A percentile compares a stretch with the other conserved stretches of the same genome.
Evolutionary conservation across 805 yeast species (phyloP).

Genomic region (Wickerhamiella shivajii): DNA sequence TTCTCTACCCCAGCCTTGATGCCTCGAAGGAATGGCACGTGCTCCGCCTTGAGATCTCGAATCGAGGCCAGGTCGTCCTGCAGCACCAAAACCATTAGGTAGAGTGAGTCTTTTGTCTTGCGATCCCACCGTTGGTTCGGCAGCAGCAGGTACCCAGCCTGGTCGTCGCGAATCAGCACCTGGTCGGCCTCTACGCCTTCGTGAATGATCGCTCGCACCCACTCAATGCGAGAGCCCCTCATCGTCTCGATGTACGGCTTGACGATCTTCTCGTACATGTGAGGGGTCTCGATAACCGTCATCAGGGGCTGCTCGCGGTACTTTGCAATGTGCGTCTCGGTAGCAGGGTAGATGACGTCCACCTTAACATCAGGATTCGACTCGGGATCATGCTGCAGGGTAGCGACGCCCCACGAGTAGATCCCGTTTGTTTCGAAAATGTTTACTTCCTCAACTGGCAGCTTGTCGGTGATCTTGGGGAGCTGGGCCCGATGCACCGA

Average conservation of each 20-base stretch:
- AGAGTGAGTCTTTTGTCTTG: conserved; percentile 48
- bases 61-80: conserved; percentile 55
- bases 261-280: conserved; percentile 45
- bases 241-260: conserved; percentile 63
- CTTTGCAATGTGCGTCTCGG: conserved; percentile 68
- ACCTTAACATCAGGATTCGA: conserved; percentile 48
- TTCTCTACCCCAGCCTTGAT: conserved; percentile 33
- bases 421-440: conserved; percentile 61
- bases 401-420: conserved; percentile 64
- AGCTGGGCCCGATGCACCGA: conserved; percentile 26
- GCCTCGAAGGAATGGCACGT: conserved; percentile 41
- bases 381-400: conserved; percentile 31
- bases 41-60: conserved; percentile 53
- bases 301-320: conserved; percentile 47
- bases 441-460: conserved; percentile 18
- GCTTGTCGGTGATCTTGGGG: conserved; percentile 11
- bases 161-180: conserved; percentile 51
- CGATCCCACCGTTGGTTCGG: conserved; percentile 97
- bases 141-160: conserved; percentile 52
- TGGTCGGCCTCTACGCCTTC: conserved; percentile 76
- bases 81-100: conserved; percentile 62
- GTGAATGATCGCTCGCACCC: conserved; percentile 78
- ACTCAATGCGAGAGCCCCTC: conserved; percentile 64
- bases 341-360: conserved; percentile 78
- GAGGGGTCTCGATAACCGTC: conserved; percentile 68